Base-by-base conservation (phyloP, 2,329 filamentous ascomycete genomes). In the Cladosporium sp. region DNA sequence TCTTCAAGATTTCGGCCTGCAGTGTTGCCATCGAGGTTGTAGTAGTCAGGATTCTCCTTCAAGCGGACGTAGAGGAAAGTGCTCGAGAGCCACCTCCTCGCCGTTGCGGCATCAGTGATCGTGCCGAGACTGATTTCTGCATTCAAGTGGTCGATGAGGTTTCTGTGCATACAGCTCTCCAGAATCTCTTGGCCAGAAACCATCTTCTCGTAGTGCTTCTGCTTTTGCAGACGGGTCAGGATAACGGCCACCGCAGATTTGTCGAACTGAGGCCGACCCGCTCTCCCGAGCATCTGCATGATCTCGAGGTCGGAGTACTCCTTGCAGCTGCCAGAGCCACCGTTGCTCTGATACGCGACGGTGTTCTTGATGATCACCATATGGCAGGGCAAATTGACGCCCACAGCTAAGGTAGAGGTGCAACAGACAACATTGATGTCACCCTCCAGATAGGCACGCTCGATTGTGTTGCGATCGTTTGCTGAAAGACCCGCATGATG, bases 221-320 rank as follows among this genome's bases (percentile, higher is more conserved):
- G 79, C 46, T 84, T 85, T 4, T 82, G 73, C n/a, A 76, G 73
- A 19, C 81, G 79, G 0, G 89, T 93, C 73, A 95, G 81, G 51
- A 95, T 91, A 13, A 93, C 83, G 9, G 87, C 89, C 37, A 83
- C 78, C 3, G 87, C 89, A 54, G 74, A 87, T 46, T 82, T 77
- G 60, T 92, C 89, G 57, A 91, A 95, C 63, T 95, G 89, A 5
- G 89, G 89, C 16, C 89, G 77, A 1, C 89, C 89, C 46, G 89
- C 89, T 57, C 89, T 82, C 6, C 89, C 89, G 45, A 95, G 79
- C 89, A 95, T 95, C 62, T 95, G 89, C 85, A 92, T 92, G 56
- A 92, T 79, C 59, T 95, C 89, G 4, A 95, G 74, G 64, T 93
- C 88, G 0, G 87, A 83, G 59, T 89, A 90, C 65, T 93, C 87